A percentile compares a stretch with the other conserved stretches of the same genome.
These are phyloP conservation scores for Aspergillus glaucus DNA, from an alignment of 2,329 filamentous ascomycete genomes.

Conservation along the genomic window DNA sequence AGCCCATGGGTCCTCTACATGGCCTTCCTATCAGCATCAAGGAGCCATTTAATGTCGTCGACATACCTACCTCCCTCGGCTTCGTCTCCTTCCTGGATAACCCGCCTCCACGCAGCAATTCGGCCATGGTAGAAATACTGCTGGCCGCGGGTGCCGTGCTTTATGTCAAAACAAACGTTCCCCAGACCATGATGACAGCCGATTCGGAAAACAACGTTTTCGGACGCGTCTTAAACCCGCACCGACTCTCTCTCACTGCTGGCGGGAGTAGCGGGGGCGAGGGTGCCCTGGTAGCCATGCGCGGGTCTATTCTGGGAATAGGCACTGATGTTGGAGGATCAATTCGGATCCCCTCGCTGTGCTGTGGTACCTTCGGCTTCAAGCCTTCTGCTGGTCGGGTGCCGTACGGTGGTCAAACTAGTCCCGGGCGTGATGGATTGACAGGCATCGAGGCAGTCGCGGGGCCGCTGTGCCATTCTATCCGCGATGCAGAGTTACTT, in stretches of 20 bases:
- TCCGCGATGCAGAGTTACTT: slow-evolving; percentile 1
- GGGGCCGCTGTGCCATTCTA: neutral
- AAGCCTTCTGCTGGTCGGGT: slow-evolving; percentile 31
- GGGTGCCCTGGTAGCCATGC: slow-evolving; percentile 25
- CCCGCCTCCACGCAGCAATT: slow-evolving; percentile 38
- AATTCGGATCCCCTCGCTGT: slow-evolving; percentile 37
- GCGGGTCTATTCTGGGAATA: slow-evolving; percentile 25
- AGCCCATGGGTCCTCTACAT: slow-evolving; percentile 53
- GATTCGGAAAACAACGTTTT: slow-evolving; percentile 17
- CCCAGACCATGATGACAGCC: slow-evolving; percentile 39
- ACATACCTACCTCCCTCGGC: slow-evolving; percentile 54
- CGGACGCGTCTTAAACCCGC: slow-evolving; percentile 17
- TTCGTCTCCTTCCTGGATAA: slow-evolving; percentile 51
- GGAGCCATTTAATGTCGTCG: slow-evolving; percentile 42
- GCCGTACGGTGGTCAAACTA: slow-evolving; percentile 29
- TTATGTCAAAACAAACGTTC: slow-evolving; percentile 64
- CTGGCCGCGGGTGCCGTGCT: slow-evolving; percentile 55
- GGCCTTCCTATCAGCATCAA: slow-evolving; percentile 55
- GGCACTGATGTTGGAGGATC: slow-evolving; percentile 37
- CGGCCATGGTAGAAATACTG: slow-evolving; percentile 52
- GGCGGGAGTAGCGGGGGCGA: slow-evolving; percentile 25
- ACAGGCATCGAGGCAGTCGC: neutral
- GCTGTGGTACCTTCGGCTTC: slow-evolving; percentile 37
- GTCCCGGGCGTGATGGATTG: slow-evolving; percentile 21
- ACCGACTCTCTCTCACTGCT: slow-evolving; percentile 10